A percentile compares a stretch with the other conserved stretches of the same genome.
Evolutionary conservation across 2,329 filamentous ascomycete species (phyloP).

Genomic region (Zalaria sp.): DNA sequence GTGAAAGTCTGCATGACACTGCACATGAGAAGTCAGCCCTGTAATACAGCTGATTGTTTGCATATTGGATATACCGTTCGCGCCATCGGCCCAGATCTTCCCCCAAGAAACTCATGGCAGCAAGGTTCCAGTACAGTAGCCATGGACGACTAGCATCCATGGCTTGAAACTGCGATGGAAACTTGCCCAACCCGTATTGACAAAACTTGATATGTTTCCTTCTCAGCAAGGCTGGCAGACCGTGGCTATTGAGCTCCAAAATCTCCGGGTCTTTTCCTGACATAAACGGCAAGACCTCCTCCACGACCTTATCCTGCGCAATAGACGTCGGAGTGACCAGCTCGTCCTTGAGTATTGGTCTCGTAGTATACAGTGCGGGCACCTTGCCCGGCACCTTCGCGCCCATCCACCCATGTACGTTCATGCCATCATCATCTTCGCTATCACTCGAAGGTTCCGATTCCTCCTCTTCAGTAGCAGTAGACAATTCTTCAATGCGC

Average conservation of each 20-base stretch:
- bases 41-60: no score
- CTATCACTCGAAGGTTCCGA: slow-evolving; percentile 6
- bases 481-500: slow-evolving; percentile 18
- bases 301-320: slow-evolving; percentile 54
- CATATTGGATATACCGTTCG: slow-evolving; percentile 32
- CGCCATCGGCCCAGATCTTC: slow-evolving; percentile 56
- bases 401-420: slow-evolving; percentile 7
- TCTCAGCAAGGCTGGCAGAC: slow-evolving; percentile 61
- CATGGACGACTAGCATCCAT: slow-evolving; percentile 84
- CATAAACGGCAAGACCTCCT: slow-evolving; percentile 56
- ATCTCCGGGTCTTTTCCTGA: slow-evolving; percentile 35
- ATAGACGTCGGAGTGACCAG: slow-evolving; percentile 54
- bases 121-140: slow-evolving; percentile 86
- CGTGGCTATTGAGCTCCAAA: slow-evolving; percentile 46
- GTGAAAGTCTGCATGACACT: slow-evolving; percentile 48
- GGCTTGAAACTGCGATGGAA: slow-evolving; percentile 56
- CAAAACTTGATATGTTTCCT: slow-evolving; percentile 48
- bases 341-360: slow-evolving; percentile 50
- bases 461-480: slow-evolving; percentile 13
- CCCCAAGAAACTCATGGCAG: slow-evolving; percentile 60
- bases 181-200: slow-evolving; percentile 36
- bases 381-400: slow-evolving; percentile 1
- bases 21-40: no score
- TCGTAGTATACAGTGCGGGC: slow-evolving; percentile 42
- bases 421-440: slow-evolving; percentile 2